phyloP scores from a whole-genome alignment of 345 rosid species.

The Raphanus sativus region DNA sequence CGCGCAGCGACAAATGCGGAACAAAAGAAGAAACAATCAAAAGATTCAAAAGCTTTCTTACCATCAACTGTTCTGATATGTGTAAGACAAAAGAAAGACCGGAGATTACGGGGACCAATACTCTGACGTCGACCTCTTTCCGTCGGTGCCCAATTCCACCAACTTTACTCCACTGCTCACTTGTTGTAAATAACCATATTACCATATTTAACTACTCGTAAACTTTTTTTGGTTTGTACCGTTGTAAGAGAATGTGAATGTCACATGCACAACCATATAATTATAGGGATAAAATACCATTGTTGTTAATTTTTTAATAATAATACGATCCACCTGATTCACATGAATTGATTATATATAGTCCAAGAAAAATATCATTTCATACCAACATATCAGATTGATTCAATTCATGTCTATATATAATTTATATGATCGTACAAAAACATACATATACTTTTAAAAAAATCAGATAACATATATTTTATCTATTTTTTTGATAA shows the following conservation, averaged over 20 bases:
- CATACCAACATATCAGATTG: too few species aligned
- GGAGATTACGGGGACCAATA: conserved; percentile 40
- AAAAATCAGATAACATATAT: too few species aligned
- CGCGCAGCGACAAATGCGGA: conserved; percentile 33
- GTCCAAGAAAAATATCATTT: too few species aligned
- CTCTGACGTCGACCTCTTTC: conserved; percentile 35
- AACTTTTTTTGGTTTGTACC: not conserved
- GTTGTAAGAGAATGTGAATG: too few species aligned
- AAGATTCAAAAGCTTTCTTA: conserved; percentile 17
- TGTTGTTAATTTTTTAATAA: not conserved
- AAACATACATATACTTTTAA: too few species aligned
- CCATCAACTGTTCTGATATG: conserved; percentile 33
- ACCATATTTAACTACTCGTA: not conserved
- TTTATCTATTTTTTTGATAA: too few species aligned
- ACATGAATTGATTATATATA: not conserved
- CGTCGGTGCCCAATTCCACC: conserved; percentile 43
- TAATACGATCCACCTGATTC: not conserved
- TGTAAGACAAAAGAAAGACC: conserved; percentile 30
- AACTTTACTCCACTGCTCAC: conserved; percentile 19
- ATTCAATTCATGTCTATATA: too few species aligned
- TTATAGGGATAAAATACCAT: not conserved
- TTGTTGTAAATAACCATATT: not conserved
- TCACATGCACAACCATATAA: not conserved
- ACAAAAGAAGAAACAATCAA: conserved; percentile 24
- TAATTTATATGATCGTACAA: too few species aligned